phyloP scores from a whole-genome alignment of 1,284 basidiomycete species.

The Rhodotorula sp. region DNA sequence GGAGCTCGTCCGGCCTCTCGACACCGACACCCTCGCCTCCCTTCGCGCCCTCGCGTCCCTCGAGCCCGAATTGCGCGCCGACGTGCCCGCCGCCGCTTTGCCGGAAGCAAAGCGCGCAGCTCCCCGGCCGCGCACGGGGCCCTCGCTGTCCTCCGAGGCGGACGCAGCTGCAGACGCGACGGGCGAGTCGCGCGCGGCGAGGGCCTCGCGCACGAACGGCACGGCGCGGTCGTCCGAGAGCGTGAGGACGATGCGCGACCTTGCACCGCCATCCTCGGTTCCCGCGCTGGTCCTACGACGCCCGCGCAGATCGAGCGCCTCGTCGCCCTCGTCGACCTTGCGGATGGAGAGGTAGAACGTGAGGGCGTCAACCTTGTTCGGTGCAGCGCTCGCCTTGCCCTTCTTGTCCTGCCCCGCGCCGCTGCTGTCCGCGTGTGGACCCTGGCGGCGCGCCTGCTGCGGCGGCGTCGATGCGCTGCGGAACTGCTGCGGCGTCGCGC shows the following conservation, averaged over 20 bases:
- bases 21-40: not conserved
- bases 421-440: not conserved
- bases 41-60: conserved; percentile 11
- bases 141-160: not conserved
- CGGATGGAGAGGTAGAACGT: conserved; percentile 39
- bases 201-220: conserved; percentile 30
- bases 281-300: no score
- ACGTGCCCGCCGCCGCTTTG: not conserved
- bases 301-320: not conserved
- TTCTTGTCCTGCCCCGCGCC: conserved; percentile 8
- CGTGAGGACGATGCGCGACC: conserved; percentile 25
- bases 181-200: not conserved
- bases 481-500: not conserved
- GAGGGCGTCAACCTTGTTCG: conserved; percentile 19
- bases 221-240: conserved; percentile 38
- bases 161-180: no score
- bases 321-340: conserved; percentile 1
- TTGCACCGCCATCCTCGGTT: not conserved
- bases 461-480: conserved; percentile 21
- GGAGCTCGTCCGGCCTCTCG: not conserved
- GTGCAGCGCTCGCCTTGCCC: not conserved
- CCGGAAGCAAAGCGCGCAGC: not conserved
- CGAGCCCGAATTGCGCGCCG: conserved; percentile 10
- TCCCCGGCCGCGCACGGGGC: not conserved
- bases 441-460: not conserved